Base-by-base conservation (phyloP, 148 eudicot genomes). In the Euryodendron excelsum region DNA sequence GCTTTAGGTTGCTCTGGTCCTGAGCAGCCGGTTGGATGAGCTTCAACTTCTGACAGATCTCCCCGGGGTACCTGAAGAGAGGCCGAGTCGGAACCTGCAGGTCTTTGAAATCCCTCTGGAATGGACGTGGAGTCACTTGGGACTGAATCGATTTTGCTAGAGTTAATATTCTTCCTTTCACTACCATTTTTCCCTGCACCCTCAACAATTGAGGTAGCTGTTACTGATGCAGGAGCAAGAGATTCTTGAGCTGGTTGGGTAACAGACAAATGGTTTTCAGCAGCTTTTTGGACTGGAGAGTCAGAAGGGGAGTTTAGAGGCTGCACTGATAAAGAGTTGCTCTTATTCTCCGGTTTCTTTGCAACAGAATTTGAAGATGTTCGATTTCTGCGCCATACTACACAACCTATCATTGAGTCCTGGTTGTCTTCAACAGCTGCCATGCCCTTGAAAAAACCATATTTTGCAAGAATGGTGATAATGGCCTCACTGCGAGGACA, bases 381-480 rank as follows among this genome's bases (percentile, higher is more conserved):
- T 66, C 53, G 77, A 66, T 56, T 84, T 85, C 86, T 91, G 66
- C 89, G 85, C 97, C 97, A 91, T 50, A 93, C 94, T 60, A 84
- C 92, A 77, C 97, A 93, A 53, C 92, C 95, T 28, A 93, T 84
- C 86, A 90, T 80, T 14, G 89, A 81, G 65, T 88, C 89, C 33
- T 77, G 86, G 41, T 82, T 85, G 73, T 88, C 92, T 33, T 81
- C 79, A 31, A 82, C 82, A 77, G 89, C 88, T 20, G 84, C 70
- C 87, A 79, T 86, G 70, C 90, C 93, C 75, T 91, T 90, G 80
- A 88, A 85, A 83, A 88, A 93, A 61, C 95, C 95, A 74, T 91
- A 83, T 80, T 88, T 91, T 2, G 90, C 91, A 23, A 93, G 90
- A 79, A 91, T 88, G 33, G 90, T 88, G 84, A 90, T 85, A 18